Percentiles rank a stretch among this genome's conserved stretches.
Conservation (phyloP, 306 rosid species). For the Styphnolobium japonicum region DNA sequence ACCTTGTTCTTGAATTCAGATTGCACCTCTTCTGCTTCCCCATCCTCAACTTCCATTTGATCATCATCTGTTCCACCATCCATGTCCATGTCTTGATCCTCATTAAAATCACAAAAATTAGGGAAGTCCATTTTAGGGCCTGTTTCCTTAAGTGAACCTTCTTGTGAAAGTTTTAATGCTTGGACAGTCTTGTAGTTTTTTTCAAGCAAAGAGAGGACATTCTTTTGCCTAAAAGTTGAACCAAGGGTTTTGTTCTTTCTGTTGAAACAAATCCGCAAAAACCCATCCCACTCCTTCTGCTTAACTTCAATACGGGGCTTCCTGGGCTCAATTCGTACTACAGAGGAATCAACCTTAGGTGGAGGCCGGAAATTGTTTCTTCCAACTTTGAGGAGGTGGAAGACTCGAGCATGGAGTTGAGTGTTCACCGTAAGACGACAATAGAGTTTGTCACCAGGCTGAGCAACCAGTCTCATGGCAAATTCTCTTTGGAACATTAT, state of each 20-base stretch:
- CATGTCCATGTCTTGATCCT: slow-evolving; percentile 47
- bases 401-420: slow-evolving; percentile 75
- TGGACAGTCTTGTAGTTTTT: slow-evolving; percentile 78
- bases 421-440: slow-evolving; percentile 90
- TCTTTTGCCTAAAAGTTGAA: slow-evolving; percentile 80
- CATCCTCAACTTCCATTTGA: slow-evolving; percentile 64
- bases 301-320: slow-evolving; percentile 71
- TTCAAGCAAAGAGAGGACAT: slow-evolving; percentile 70
- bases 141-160: slow-evolving; percentile 33
- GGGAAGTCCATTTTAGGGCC: slow-evolving; percentile 36
- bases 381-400: slow-evolving; percentile 93
- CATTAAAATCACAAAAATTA: slow-evolving; percentile 34
- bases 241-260: slow-evolving; percentile 96
- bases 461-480: slow-evolving; percentile 92
- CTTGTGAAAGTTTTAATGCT: slow-evolving; percentile 47
- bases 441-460: slow-evolving; percentile 90
- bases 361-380: slow-evolving; percentile 92
- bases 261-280: slow-evolving; percentile 74
- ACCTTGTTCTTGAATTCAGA: slow-evolving; percentile 87
- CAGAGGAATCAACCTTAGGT: slow-evolving; percentile 91
- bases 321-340: slow-evolving; percentile 84
- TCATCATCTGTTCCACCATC: slow-evolving; percentile 56
- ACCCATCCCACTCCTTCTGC: slow-evolving; percentile 94
- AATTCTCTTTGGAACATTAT: slow-evolving; percentile 96
- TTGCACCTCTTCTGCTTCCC: slow-evolving; percentile 48